Percentiles rank a stretch among this genome's conserved stretches.
Conservation (phyloP, 768 basidiomycete species). For the Royoungia palumana region DNA sequence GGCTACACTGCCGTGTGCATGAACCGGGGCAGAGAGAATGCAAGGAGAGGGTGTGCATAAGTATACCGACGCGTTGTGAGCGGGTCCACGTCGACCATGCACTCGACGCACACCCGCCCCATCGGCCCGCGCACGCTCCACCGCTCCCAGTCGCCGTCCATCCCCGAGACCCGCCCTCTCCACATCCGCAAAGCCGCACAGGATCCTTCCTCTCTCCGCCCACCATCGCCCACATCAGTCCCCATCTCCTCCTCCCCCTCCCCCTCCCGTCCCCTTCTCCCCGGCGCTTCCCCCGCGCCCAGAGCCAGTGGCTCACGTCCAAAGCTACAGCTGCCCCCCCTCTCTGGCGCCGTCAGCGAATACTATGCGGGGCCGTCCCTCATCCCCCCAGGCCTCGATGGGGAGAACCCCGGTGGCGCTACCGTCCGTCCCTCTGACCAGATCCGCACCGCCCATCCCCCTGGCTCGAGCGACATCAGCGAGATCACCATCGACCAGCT, state of each 20-base stretch:
- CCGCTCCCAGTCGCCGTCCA: conserved; percentile 43
- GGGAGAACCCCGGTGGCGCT: conserved; percentile 37
- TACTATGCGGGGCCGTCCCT: conserved; percentile 33
- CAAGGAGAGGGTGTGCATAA: too few species aligned
- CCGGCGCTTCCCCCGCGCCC: conserved; percentile 23
- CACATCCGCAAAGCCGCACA: conserved; percentile 37
- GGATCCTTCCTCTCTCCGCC: conserved; percentile 26
- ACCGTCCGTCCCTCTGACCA: conserved; percentile 42
- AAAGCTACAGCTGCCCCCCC: conserved; percentile 36
- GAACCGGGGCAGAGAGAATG: fast-evolving
- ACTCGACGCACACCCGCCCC: conserved; percentile 37
- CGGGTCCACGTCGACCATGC: conserved; percentile 24
- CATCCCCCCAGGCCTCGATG: conserved; percentile 32
- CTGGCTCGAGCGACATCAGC: conserved; percentile 23
- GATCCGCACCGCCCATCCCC: conserved; percentile 34
- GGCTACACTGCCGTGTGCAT: conserved; percentile 51
- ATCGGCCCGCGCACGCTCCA: conserved; percentile 48
- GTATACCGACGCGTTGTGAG: conserved; percentile 11
- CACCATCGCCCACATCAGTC: conserved; percentile 29
- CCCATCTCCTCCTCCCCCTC: conserved; percentile 29
- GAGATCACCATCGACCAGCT: conserved; percentile 38
- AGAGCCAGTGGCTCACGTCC: conserved; percentile 29
- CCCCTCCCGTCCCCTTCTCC: conserved; percentile 32
- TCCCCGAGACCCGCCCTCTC: conserved; percentile 38
- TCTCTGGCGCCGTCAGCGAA: conserved; percentile 27